Conservation (phyloP, 805 yeast genomes). For the Yamadazyma nakazawae region DNA sequence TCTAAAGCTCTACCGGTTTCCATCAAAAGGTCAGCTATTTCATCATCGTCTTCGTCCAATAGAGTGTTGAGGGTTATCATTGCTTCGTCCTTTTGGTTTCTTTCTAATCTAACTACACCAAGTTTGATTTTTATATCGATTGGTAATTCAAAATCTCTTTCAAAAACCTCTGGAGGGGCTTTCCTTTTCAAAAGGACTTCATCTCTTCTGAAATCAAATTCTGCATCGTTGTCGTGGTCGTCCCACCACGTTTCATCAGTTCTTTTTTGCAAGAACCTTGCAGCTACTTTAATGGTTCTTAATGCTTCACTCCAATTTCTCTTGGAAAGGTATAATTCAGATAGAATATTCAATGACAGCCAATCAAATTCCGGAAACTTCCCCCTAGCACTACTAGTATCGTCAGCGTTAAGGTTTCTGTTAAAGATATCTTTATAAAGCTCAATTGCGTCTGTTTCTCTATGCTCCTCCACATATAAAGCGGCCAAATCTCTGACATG, state of each 20-base stretch:
- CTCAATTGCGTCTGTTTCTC: constrained; percentile 71
- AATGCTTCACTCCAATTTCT: constrained; percentile 64
- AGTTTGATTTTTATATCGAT: constrained; percentile 83
- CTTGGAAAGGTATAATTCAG: constrained; percentile 73
- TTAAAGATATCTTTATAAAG: constrained; percentile 64
- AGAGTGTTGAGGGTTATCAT: constrained; percentile 62
- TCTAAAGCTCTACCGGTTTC: constrained; percentile 77
- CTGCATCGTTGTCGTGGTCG: constrained; percentile 64
- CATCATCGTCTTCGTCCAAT: constrained; percentile 48
- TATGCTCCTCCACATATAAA: constrained; percentile 51
- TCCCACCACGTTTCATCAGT: constrained; percentile 66
- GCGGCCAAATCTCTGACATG: constrained; percentile 57
- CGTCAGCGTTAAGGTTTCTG: constrained; percentile 45
- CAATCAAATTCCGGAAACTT: constrained; percentile 64
- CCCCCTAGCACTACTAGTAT: constrained; percentile 9
- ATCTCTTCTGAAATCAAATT: constrained; percentile 70
- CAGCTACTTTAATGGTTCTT: constrained; percentile 59
- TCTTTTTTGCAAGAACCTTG: constrained; percentile 81
- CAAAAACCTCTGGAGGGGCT: constrained; percentile 14
- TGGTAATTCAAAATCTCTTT: constrained; percentile 52
- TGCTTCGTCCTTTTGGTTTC: constrained; percentile 68
- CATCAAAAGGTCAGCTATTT: constrained; percentile 66
- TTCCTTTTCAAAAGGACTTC: constrained; percentile 31
- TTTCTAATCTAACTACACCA: constrained; percentile 67
- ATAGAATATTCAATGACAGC: constrained; percentile 82